A percentile compares a stretch with the other conserved stretches of the same genome.
Conservation (phyloP, 371 early-diverging fungal genomes). For the Sporodiniella umbellata region DNA sequence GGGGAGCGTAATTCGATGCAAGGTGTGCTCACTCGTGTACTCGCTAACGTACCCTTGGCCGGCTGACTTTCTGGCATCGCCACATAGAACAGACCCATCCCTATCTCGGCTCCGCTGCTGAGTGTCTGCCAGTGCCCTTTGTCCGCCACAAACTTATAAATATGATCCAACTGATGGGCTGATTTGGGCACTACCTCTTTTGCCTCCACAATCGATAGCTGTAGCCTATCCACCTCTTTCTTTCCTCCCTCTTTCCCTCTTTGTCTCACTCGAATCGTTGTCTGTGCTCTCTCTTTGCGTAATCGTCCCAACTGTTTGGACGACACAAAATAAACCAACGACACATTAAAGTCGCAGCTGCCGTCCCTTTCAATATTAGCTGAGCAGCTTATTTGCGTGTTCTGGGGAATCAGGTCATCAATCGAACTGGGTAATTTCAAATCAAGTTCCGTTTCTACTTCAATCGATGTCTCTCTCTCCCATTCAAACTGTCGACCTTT, state of each 20-base stretch:
- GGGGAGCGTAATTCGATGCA: conserved; percentile 21
- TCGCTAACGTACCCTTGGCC: too few relatives aligned
- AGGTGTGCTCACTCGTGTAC: conserved; percentile 5
- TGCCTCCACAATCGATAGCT: conserved; percentile 28
- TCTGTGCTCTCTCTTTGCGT: conserved; percentile 30
- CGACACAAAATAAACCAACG: conserved; percentile 42
- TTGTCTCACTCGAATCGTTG: conserved; percentile 15
- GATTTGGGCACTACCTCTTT: conserved; percentile 39
- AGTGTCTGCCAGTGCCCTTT: conserved; percentile 38
- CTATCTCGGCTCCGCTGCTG: conserved; percentile 23
- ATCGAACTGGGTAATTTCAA: conserved; percentile 39
- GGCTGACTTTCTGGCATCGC: conserved; percentile 47
- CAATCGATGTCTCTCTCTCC: conserved; percentile 4
- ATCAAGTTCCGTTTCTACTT: conserved; percentile 39
- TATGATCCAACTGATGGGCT: conserved; percentile 30
- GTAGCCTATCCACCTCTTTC: conserved; percentile 2
- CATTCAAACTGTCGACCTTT: conserved; percentile 36
- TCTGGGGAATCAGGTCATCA: conserved; percentile 43
- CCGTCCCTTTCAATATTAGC: conserved; percentile 24
- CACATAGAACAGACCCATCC: conserved; percentile 41
- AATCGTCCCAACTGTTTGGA: conserved; percentile 36
- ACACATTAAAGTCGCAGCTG: conserved; percentile 23
- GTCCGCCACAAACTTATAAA: conserved; percentile 39
- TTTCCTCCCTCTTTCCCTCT: conserved; percentile 6
- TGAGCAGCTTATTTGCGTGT: conserved; percentile 31